phyloP scores from a whole-genome alignment of 768 basidiomycete species.

The Hirschioporus abietinus region DNA sequence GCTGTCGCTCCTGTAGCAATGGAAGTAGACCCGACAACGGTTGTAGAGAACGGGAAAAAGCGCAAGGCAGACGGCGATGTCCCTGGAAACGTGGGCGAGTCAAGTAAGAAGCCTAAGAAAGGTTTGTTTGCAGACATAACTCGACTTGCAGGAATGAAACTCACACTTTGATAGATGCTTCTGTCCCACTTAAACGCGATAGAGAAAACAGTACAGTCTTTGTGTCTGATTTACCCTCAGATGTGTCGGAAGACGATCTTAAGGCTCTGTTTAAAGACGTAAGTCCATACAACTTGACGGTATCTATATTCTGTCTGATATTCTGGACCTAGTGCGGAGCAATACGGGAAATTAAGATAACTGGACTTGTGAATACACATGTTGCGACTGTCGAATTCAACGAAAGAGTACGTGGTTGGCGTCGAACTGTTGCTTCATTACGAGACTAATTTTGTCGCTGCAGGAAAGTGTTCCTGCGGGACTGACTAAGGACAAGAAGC shows the following conservation, averaged over 20 bases:
- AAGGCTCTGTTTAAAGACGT: slow-evolving; percentile 81
- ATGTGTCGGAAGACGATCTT: slow-evolving; percentile 62
- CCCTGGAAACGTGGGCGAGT: slow-evolving; percentile 23
- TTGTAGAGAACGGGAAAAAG: slow-evolving; percentile 45
- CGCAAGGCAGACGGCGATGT: slow-evolving; percentile 53
- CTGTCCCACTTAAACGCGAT: slow-evolving; percentile 68
- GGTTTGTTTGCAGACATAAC: slow-evolving; percentile 36
- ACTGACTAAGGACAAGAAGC: slow-evolving; percentile 92
- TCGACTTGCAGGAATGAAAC: not conserved
- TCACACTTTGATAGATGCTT: slow-evolving; percentile 24
- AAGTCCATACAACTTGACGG: slow-evolving; percentile 20
- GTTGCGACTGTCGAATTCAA: slow-evolving; percentile 91
- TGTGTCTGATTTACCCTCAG: slow-evolving; percentile 61
- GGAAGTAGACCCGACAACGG: slow-evolving; percentile 35
- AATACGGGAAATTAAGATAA: slow-evolving; percentile 81
- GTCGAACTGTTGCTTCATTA: slow-evolving; percentile 6
- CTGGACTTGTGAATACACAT: slow-evolving; percentile 45
- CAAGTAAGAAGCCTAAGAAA: slow-evolving; percentile 55
- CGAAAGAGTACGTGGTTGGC: slow-evolving; percentile 39
- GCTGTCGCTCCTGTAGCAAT: slow-evolving; percentile 20
- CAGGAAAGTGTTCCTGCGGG: slow-evolving; percentile 82
- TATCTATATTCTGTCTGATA: not conserved
- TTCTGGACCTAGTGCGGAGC: slow-evolving; percentile 65
- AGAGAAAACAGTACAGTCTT: slow-evolving; percentile 94
- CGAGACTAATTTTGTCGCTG: slow-evolving; percentile 7